Conservation (phyloP, 805 yeast genomes). For the Candida yuanshanica region DNA sequence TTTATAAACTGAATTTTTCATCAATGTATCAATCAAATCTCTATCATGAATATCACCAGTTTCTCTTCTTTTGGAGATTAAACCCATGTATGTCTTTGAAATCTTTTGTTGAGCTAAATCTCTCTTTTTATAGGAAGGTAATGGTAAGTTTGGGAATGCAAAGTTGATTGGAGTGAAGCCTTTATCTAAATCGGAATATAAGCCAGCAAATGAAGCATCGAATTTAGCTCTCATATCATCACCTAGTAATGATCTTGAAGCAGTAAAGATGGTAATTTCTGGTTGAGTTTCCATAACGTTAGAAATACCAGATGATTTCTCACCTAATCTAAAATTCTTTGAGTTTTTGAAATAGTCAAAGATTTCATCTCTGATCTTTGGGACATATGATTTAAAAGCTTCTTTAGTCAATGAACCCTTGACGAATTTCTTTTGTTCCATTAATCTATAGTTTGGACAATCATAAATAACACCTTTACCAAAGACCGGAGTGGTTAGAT, state of each 20-base stretch:
- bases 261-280: constrained; percentile 93
- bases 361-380: constrained; percentile 78
- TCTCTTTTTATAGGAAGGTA: constrained; percentile 77
- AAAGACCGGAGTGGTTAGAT: constrained; percentile 97
- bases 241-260: constrained; percentile 87
- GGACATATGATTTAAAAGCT: constrained; percentile 80
- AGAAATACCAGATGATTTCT: constrained; percentile 41
- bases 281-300: constrained; percentile 84
- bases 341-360: constrained; percentile 55
- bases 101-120: constrained; percentile 84
- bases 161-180: constrained; percentile 96
- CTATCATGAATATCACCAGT: constrained; percentile 75
- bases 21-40: constrained; percentile 84
- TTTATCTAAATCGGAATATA: constrained; percentile 88
- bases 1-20: constrained; percentile 79
- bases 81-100: constrained; percentile 71
- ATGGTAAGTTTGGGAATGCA: constrained; percentile 90
- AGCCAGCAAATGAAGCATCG: constrained; percentile 74
- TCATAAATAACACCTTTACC: constrained; percentile 98
- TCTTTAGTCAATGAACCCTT: constrained; percentile 84
- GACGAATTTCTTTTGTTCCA: constrained; percentile 98
- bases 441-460: constrained; percentile 86
- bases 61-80: constrained; percentile 68
- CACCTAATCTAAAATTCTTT: constrained; percentile 38
- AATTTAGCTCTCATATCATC: constrained; percentile 83